Percentiles rank a stretch among this genome's conserved stretches.
Conservation (phyloP, 2,329 filamentous ascomycete species). For the Microcyclospora pomicola region DNA sequence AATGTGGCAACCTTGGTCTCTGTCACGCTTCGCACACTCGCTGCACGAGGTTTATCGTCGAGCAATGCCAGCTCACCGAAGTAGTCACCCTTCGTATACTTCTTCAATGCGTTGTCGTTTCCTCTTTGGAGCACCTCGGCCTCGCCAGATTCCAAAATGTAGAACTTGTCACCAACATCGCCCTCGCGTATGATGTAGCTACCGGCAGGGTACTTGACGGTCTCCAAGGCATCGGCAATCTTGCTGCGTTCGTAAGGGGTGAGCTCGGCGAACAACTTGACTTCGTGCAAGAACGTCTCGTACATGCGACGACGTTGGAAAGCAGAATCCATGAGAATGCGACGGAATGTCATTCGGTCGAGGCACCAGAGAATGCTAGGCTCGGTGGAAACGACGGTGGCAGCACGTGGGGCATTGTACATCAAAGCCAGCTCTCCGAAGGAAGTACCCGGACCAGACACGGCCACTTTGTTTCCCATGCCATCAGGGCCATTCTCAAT, state of each 20-base stretch:
- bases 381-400: conserved; percentile 78
- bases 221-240: conserved; percentile 91
- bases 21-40: conserved; percentile 68
- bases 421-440: conserved; percentile 96
- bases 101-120: conserved; percentile 55
- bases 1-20: conserved; percentile 88
- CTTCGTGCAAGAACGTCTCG: conserved; percentile 89
- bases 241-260: conserved; percentile 91
- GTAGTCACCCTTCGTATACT: conserved; percentile 85
- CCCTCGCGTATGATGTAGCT: conserved; percentile 83
- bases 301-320: conserved; percentile 95
- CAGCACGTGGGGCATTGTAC: conserved; percentile 95
- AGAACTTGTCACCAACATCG: conserved; percentile 84
- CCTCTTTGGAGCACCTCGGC: conserved; percentile 78
- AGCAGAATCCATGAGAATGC: conserved; percentile 95
- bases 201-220: conserved; percentile 67
- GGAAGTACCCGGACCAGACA: conserved; percentile 74
- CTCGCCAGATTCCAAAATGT: conserved; percentile 73
- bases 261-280: conserved; percentile 67
- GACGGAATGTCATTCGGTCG: conserved; percentile 89
- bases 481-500: conserved; percentile 70
- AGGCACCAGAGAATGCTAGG: conserved; percentile 81
- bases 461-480: conserved; percentile 67
- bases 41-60: conserved; percentile 85
- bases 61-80: conserved; percentile 91